Base-by-base conservation (phyloP, 2,329 filamentous ascomycete species). In the Lachnellula hyalina region DNA sequence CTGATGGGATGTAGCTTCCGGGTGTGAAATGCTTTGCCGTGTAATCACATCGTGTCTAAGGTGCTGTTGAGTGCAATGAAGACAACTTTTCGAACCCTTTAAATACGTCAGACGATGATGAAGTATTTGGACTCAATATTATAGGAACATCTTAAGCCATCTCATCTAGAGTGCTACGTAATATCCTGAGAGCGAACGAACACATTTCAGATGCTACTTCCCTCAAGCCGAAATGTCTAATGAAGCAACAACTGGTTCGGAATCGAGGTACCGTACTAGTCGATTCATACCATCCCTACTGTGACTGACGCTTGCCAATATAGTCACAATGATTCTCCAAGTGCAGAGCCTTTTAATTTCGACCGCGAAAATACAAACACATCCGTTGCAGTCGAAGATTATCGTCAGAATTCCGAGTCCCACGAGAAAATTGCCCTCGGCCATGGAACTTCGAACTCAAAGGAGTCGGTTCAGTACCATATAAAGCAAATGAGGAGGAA, bases 391-490 rank as follows among this genome's bases (percentile, higher is more conserved):
- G 11, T 32, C 14, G 44, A 47, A 9, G 44, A 25, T 6, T 47
- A 47, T 14, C 15, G 23, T 17, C 44, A 32, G 23, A n/a, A 34
- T 11, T 17, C 12, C 12, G 21, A 56, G 44, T 15, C 45, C 12
- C 40, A 52, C n/a, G 54, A 56, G 28, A 17, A 14, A 14, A 23
- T 42, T 25, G 49, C 47, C 12, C 19, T 52, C 7, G 54, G 54
- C 3, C 11, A 46, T 7, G 32, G 54, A n/a, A 56, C 19, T 47
- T 21, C 38, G 4, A 40, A 47, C 14, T 35, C 46, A 14, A 12
- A 42, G 4, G 34, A 40, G 15, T 45, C 54, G 3, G 45, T 56
- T 47, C 45, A 14, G 25, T 14, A 46, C 2, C 54, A 49, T 17
- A 38, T 14, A 19, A 41, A 47, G 38, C 34, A 49, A 35, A 41